These are phyloP conservation scores for Boletales sp. DNA, from an alignment of 768 basidiomycete genomes.

Conservation along the genomic window DNA sequence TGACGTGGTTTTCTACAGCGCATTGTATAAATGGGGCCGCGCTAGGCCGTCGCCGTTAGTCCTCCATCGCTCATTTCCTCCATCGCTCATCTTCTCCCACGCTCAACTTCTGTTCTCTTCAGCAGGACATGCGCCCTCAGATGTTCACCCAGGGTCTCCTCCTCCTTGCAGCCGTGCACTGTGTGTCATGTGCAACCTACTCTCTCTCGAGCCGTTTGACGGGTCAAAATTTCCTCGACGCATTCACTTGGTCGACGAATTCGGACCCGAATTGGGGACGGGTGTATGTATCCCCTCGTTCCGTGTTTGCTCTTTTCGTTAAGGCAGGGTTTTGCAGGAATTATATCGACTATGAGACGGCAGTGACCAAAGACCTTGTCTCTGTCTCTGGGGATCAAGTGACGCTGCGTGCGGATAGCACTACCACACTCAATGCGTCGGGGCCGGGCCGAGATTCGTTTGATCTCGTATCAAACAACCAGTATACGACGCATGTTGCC, in stretches of 20 bases:
- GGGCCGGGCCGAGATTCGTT: slow-evolving; percentile 37
- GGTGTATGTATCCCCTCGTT: slow-evolving; percentile 12
- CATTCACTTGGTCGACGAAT: slow-evolving; percentile 24
- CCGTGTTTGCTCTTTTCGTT: not conserved
- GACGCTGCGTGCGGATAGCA: slow-evolving; percentile 34
- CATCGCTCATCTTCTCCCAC: too few species aligned
- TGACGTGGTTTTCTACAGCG: not conserved
- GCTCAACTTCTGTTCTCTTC: too few species aligned
- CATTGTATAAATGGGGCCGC: not conserved
- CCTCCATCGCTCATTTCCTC: too few species aligned
- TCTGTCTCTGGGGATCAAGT: slow-evolving; percentile 44
- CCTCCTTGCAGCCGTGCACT: slow-evolving; percentile 4
- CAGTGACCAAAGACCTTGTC: slow-evolving; percentile 55
- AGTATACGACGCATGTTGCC: slow-evolving; percentile 34
- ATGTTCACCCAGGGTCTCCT: not conserved
- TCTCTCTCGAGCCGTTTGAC: slow-evolving; percentile 40
- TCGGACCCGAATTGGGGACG: slow-evolving; percentile 30
- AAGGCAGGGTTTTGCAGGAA: slow-evolving; percentile 23
- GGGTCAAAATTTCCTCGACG: slow-evolving; percentile 47
- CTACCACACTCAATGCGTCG: slow-evolving; percentile 24
- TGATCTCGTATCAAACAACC: slow-evolving; percentile 25
- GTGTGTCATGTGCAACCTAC: slow-evolving; percentile 42
- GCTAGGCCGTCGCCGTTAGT: too few species aligned
- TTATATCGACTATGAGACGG: slow-evolving; percentile 47
- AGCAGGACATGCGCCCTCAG: not conserved